Evolutionary conservation across 1,284 basidiomycete species (phyloP).

Genomic region (Cryptococcus sp.): DNA sequence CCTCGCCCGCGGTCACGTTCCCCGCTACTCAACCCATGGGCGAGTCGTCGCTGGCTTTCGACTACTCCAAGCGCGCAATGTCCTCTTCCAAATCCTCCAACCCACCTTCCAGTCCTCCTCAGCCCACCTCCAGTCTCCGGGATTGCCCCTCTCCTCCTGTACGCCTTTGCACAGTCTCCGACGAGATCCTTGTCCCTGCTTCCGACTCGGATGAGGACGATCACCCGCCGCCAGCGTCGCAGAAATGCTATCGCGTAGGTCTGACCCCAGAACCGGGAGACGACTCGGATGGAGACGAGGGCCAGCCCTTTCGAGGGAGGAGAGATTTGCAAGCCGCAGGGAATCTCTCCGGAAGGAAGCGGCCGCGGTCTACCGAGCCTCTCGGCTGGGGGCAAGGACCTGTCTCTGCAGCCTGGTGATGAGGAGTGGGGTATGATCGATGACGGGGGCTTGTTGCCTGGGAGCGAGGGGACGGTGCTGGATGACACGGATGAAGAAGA

Average conservation of each 20-base stretch:
- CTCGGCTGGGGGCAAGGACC: constrained; percentile 7
- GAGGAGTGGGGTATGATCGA: not conserved
- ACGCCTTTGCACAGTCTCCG: not conserved
- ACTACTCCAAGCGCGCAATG: constrained; percentile 18
- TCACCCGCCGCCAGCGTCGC: constrained; percentile 19
- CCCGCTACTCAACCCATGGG: constrained; percentile 41
- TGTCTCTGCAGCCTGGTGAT: not conserved
- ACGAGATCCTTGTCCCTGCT: not conserved
- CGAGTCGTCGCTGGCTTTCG: constrained; percentile 28
- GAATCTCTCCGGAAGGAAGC: constrained; percentile 26
- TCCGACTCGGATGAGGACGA: constrained; percentile 8
- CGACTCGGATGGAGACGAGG: not conserved
- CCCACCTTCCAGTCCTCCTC: not conserved
- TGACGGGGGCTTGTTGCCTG: not conserved
- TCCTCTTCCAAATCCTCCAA: not conserved
- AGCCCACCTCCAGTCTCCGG: not conserved
- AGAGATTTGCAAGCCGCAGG: constrained; percentile 36
- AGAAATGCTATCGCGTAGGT: constrained; percentile 7
- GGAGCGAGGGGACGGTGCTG: not conserved
- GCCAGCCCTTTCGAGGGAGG: constrained; percentile 39
- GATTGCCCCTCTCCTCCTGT: not conserved
- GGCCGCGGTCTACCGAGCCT: constrained; percentile 11
- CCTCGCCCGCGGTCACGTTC: not conserved
- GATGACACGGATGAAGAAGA: not conserved
- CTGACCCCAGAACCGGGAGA: constrained; percentile 4